Evolutionary conservation across 371 early-diverging fungal species (phyloP).

Genomic region (Mucor saturninus): DNA sequence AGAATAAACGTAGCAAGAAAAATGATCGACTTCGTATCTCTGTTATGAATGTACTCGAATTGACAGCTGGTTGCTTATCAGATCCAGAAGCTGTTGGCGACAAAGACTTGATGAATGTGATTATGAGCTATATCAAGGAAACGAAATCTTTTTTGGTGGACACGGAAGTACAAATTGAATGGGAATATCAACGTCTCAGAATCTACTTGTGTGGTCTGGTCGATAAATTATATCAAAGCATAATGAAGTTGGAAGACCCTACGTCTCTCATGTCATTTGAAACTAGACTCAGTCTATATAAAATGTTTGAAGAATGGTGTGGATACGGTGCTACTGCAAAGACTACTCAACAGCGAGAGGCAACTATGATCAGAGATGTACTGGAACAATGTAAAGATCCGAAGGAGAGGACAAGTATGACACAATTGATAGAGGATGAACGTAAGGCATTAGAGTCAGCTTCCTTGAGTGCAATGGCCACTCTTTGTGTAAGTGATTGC

Average conservation of each 20-base stretch:
- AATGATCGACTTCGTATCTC: conserved; percentile 79
- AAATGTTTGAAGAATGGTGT: conserved; percentile 93
- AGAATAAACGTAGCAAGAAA: conserved; percentile 67
- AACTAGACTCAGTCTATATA: conserved; percentile 75
- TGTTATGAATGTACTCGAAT: conserved; percentile 73
- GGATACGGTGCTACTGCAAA: conserved; percentile 77
- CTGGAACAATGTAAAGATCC: conserved; percentile 79
- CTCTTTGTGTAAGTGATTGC: conserved; percentile 72
- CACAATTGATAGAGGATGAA: conserved; percentile 77
- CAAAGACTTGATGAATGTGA: conserved; percentile 63
- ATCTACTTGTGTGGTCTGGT: conserved; percentile 88
- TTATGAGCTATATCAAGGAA: conserved; percentile 77
- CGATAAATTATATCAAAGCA: conserved; percentile 78
- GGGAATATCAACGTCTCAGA: conserved; percentile 88
- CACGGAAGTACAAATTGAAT: conserved; percentile 77
- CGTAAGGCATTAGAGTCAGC: conserved; percentile 77
- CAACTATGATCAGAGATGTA: conserved; percentile 73
- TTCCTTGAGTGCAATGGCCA: conserved; percentile 87
- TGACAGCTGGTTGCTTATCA: conserved; percentile 71
- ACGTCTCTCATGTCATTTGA: conserved; percentile 77
- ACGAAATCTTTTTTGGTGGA: conserved; percentile 73
- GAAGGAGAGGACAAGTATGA: conserved; percentile 67
- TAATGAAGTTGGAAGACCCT: conserved; percentile 53
- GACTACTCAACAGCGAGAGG: conserved; percentile 72
- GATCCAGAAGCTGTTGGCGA: conserved; percentile 64